Evolutionary conservation across 2,329 filamentous ascomycete genomes (phyloP), one percentile per base, ranked within the genome.

Genomic region (Pseudocercospora fuligena): DNA sequence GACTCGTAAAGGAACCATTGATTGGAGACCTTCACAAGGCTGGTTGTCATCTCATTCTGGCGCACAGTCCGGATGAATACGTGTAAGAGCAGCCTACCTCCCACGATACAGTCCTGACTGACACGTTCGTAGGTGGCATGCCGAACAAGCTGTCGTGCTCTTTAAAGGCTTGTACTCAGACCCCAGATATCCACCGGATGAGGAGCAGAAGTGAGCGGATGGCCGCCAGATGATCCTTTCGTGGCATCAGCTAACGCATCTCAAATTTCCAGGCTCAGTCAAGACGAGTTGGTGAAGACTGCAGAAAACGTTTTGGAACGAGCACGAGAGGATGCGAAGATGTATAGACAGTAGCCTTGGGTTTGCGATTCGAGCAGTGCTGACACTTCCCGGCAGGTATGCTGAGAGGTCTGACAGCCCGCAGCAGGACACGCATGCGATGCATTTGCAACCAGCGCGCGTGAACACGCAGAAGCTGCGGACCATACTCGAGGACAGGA

Each of bases 41-140:
- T 21, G 63, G 63, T 11, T 66, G 65, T 31, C 67, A 69, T 58
- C 46, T 67, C 62, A 69, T 69, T 25, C 43, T 67, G 21, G 67
- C 67, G 16, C 64, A 67, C 25, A 62, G 51, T 47, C 61, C 65
- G 3, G 65, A 67, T 23, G 46, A 69, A 40, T 69, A 67, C n/a
- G 67, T 69, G 62, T 67, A 59, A 21, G 62, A 63, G 23, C 19
- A 27, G 16, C 46, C 27, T 40, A 19, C 3, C 11, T n/a, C 19
- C 29, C 16, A 19, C 29, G 6, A 14, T 1, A n/a, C 23, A 29
- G 4, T 58, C 1, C n/a, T 63, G 33, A 49, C 19, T 63, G 47
- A 33, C 19, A 6, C 11, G 19, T 25, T 7, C 7, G 21, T 53
- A 66, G 64, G 9, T 60, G 62, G n/a, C 66, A 68, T 23, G 66